A percentile compares a stretch with the other conserved stretches of the same genome.
These are phyloP conservation scores for Xylaria sp. DNA, from an alignment of 2,329 filamentous ascomycete genomes.

Conservation along the genomic window DNA sequence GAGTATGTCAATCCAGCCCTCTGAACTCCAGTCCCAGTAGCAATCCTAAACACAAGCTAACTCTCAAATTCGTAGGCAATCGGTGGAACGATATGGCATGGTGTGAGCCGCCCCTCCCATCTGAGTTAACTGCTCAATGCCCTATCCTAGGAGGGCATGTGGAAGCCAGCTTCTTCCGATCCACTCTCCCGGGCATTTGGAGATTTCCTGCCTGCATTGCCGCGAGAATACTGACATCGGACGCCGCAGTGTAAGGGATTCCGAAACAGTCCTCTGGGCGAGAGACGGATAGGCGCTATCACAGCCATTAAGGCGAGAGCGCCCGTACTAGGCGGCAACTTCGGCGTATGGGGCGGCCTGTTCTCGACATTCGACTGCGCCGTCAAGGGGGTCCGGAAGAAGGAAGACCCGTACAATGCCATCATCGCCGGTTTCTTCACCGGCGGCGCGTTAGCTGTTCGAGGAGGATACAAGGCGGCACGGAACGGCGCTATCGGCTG, in stretches of 20 bases:
- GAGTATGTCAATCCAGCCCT: slow-evolving; percentile 61
- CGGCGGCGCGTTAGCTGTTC: slow-evolving; percentile 85
- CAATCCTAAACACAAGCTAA: slow-evolving; percentile 3
- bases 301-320: slow-evolving; percentile 98
- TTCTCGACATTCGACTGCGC: slow-evolving; percentile 97
- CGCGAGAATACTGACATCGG: slow-evolving; percentile 66
- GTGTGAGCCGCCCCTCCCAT: slow-evolving; percentile 3
- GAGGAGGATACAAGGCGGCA: slow-evolving; percentile 89
- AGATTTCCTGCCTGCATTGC: slow-evolving; percentile 95
- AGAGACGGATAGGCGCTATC: slow-evolving; percentile 92
- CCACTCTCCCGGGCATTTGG: slow-evolving; percentile 62
- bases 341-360: slow-evolving; percentile 94
- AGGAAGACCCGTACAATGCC: slow-evolving; percentile 98
- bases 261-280: slow-evolving; percentile 86
- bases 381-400: slow-evolving; percentile 90
- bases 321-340: slow-evolving; percentile 95
- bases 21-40: neutral
- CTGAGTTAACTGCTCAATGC: neutral
- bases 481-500: slow-evolving; percentile 96
- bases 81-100: slow-evolving; percentile 37
- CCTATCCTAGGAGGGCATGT: neutral
- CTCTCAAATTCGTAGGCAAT: slow-evolving; percentile 28
- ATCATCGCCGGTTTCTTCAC: slow-evolving; percentile 98
- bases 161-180: neutral
- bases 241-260: slow-evolving; percentile 68